Base-by-base conservation (phyloP, 2,329 filamentous ascomycete genomes). In the Colletotrichum sidae region DNA sequence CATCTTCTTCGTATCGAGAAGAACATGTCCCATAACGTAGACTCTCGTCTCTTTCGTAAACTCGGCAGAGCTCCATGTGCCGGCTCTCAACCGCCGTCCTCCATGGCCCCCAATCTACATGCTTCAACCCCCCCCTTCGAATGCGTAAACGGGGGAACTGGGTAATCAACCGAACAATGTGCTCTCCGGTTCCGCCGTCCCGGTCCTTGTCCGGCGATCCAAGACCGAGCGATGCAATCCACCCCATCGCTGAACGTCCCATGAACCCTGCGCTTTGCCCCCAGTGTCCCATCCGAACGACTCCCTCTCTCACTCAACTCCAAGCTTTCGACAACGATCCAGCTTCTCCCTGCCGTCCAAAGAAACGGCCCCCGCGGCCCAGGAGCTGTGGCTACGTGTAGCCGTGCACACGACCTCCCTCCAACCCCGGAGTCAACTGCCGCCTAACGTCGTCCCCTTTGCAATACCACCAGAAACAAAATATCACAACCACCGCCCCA, bases 161-260 rank as follows among this genome's bases (percentile, higher is more conserved):
- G 33, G 38, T n/a, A n/a, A 33, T 57, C 37, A 33, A 39, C 55
- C 39, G 55, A 55, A 63, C 62, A 50, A 25, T 25, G 25, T 25
- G 25, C 63, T 38, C 25, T 50, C 58, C 47, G 58, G 25, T 53
- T 56, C 63, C 59, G 63, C 53, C 47, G 41, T 49, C 58, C 58
- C 38, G 47, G 42, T 62, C 52, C 58, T 34, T 57, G 17, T 35
- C 17, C 15, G 25, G 38, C 35, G 52, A 41, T 25, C 15, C 41
- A n/a, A 15, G 25, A 5, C 25, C 25, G 25, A 25, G 5, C 25
- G 25, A 25, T 5, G 4, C 25, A 25, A 25, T 25, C 25, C 25
- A 25, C 4, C 25, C 25, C 25, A 25, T 25, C 25, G 1, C 25
- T 25, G 4, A 5, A 25, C 25, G 25, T 37, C n/a, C 49, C 34